These are phyloP conservation scores for Fusarium sp. DNA, from an alignment of 2,329 filamentous ascomycete genomes.

Conservation along the genomic window DNA sequence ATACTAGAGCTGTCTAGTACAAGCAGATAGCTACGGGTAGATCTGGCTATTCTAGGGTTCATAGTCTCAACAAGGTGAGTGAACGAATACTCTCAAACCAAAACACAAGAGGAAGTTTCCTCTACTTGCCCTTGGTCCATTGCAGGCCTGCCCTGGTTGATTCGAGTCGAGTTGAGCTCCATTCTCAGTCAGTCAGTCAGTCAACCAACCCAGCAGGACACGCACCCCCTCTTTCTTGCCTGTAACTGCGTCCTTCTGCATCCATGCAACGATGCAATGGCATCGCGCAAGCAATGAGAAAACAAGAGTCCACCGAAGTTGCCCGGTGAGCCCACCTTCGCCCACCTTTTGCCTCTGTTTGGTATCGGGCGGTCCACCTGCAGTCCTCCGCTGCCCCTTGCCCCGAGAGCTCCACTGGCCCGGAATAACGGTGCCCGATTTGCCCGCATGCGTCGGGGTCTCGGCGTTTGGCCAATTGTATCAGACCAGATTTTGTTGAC, in stretches of 20 bases:
- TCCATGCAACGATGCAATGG: constrained; percentile 31
- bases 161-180: constrained; percentile 19
- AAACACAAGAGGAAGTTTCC: constrained; percentile 27
- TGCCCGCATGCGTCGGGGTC: constrained; percentile 40
- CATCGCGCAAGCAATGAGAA: constrained; percentile 16
- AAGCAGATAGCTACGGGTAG: constrained; percentile 7
- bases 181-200: constrained; percentile 20
- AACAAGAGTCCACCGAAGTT: constrained; percentile 15
- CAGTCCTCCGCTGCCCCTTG: constrained; percentile 28
- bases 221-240: constrained; percentile 14
- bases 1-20: constrained; percentile 5
- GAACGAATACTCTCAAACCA: constrained; percentile 6
- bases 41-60: constrained; percentile 11
- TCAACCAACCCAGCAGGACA: constrained; percentile 8
- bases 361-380: constrained; percentile 19
- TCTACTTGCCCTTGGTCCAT: constrained; percentile 42
- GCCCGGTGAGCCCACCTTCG: constrained; percentile 43
- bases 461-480: constrained; percentile 41
- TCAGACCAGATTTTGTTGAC: constrained; percentile 47
- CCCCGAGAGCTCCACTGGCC: constrained; percentile 46
- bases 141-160: constrained; percentile 40
- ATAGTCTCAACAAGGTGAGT: constrained; percentile 21
- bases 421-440: constrained; percentile 43
- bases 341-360: constrained; percentile 38
- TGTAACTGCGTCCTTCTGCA: constrained; percentile 7